Percentiles rank a stretch among this genome's conserved stretches.
Conservation (phyloP, 2,329 filamentous ascomycete species). For the Exserohilum turcica region DNA sequence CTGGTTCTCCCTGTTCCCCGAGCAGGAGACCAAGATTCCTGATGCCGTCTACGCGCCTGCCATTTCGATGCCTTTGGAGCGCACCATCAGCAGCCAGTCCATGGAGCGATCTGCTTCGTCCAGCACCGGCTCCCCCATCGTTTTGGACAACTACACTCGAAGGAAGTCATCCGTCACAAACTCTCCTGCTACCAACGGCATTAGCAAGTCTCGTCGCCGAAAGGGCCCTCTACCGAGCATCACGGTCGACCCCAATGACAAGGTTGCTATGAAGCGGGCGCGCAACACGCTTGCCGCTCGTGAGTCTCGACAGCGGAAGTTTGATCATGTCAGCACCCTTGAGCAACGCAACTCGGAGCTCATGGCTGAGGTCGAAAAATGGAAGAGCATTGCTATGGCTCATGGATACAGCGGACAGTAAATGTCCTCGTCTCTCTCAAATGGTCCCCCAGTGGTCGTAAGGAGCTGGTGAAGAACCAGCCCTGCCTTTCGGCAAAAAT, state of each 20-base stretch:
- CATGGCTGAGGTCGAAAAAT: constrained; percentile 56
- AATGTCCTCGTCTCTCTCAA: constrained; percentile 36
- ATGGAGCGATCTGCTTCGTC: constrained; percentile 45
- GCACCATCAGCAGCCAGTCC: constrained; percentile 47
- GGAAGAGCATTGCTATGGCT: constrained; percentile 49
- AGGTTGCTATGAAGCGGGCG: constrained; percentile 85
- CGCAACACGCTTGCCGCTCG: constrained; percentile 92
- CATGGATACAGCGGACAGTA: constrained; percentile 46
- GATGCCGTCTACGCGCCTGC: constrained; percentile 32
- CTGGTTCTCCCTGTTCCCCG: constrained; percentile 78
- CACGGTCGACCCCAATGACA: constrained; percentile 74
- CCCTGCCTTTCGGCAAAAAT: constrained; percentile 34
- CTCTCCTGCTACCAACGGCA: constrained; percentile 68
- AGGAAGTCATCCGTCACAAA: constrained; percentile 50
- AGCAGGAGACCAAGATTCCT: constrained; percentile 46
- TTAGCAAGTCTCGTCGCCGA: constrained; percentile 71
- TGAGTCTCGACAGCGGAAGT: constrained; percentile 88
- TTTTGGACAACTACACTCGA: constrained; percentile 45
- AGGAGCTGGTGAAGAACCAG: constrained; percentile 48
- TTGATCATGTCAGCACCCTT: constrained; percentile 73
- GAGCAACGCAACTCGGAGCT: constrained; percentile 75
- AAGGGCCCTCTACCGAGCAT: constrained; percentile 83
- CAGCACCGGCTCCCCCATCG: constrained; percentile 44
- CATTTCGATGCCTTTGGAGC: constrained; percentile 47
- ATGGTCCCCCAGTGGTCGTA: constrained; percentile 36